A percentile compares a stretch with the other conserved stretches of the same genome.
phyloP scores from a whole-genome alignment of 805 yeast species.

The Starmerella bombi region DNA sequence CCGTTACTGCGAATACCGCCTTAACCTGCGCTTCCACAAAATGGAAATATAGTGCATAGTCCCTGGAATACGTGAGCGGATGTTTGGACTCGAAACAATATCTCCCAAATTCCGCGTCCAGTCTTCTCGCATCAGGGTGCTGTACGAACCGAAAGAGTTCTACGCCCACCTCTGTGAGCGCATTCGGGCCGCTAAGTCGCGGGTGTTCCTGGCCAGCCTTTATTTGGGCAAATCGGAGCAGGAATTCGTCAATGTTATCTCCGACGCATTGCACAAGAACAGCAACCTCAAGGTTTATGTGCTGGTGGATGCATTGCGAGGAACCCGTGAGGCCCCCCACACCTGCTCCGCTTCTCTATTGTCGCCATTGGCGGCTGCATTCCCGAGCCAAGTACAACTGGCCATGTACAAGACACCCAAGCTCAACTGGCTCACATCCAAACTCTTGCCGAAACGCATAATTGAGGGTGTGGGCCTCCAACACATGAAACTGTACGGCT shows the following conservation, averaged over 20 bases:
- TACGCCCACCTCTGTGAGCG: constrained; percentile 48
- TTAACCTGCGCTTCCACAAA: too few species aligned
- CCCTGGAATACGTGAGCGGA: too few species aligned
- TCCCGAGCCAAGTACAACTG: constrained; percentile 53
- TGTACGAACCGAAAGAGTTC: constrained; percentile 48
- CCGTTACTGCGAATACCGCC: too few species aligned
- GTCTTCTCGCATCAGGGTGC: constrained; percentile 13
- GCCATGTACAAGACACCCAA: constrained; percentile 86
- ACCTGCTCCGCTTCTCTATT: constrained; percentile 65
- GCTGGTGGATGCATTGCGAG: constrained; percentile 75
- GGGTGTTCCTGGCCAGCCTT: constrained; percentile 72
- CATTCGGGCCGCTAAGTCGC: constrained; percentile 45
- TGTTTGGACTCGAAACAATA: constrained; percentile 14
- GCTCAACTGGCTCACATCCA: constrained; percentile 50
- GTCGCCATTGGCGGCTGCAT: constrained; percentile 48
- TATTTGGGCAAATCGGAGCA: constrained; percentile 74
- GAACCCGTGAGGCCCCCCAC: constrained; percentile 83
- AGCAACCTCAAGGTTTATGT: constrained; percentile 55
- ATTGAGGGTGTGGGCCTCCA: constrained; percentile 89
- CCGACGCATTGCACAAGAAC: constrained; percentile 45
- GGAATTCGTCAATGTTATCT: constrained; percentile 56
- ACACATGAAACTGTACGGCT: constrained; percentile 94
- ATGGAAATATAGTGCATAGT: too few species aligned
- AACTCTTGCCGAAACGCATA: constrained; percentile 62
- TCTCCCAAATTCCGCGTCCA: constrained; percentile 21